Evolutionary conservation across 2,329 filamentous ascomycete genomes (phyloP).

Genomic region (Monosporascus sp.): DNA sequence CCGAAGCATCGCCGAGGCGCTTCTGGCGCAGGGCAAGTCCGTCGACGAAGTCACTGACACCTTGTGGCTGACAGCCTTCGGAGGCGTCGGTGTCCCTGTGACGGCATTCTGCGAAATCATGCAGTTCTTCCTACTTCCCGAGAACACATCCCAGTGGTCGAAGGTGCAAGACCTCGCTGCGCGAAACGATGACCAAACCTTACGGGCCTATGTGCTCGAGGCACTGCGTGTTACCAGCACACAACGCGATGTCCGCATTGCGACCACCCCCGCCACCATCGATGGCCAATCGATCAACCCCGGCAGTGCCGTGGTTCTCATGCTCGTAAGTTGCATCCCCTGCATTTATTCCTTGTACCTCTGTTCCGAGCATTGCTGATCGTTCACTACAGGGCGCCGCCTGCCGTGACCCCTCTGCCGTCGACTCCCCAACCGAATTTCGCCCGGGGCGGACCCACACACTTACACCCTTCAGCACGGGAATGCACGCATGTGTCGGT

Average conservation of each 20-base stretch:
- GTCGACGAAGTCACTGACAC: slow-evolving; percentile 29
- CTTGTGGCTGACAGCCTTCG: slow-evolving; percentile 35
- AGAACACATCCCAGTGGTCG: slow-evolving; percentile 35
- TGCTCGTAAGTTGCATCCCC: slow-evolving; percentile 29
- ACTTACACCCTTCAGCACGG: slow-evolving; percentile 40
- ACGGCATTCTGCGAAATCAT: slow-evolving; percentile 39
- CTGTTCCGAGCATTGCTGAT: slow-evolving; percentile 7
- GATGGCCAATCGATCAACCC: slow-evolving; percentile 34
- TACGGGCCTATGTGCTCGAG: slow-evolving; percentile 34
- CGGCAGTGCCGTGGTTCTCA: slow-evolving; percentile 34
- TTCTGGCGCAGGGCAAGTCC: slow-evolving; percentile 27
- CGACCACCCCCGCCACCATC: slow-evolving; percentile 26
- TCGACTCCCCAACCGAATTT: slow-evolving; percentile 34
- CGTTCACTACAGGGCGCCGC: slow-evolving; percentile 26
- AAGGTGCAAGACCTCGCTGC: slow-evolving; percentile 35
- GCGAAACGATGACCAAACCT: slow-evolving; percentile 26
- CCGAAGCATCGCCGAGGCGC: slow-evolving; percentile 30
- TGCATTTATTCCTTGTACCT: not conserved
- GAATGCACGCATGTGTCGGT: slow-evolving; percentile 41
- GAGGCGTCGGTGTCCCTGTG: slow-evolving; percentile 33
- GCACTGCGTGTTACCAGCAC: slow-evolving; percentile 34
- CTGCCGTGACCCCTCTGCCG: slow-evolving; percentile 31
- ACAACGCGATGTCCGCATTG: slow-evolving; percentile 33
- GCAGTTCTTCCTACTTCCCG: slow-evolving; percentile 34
- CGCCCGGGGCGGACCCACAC: slow-evolving; percentile 33